Evolutionary conservation across 257 asterid genomes (phyloP), one percentile per base, ranked within the genome.

Genomic region (Solanum infundibuliforme): DNA sequence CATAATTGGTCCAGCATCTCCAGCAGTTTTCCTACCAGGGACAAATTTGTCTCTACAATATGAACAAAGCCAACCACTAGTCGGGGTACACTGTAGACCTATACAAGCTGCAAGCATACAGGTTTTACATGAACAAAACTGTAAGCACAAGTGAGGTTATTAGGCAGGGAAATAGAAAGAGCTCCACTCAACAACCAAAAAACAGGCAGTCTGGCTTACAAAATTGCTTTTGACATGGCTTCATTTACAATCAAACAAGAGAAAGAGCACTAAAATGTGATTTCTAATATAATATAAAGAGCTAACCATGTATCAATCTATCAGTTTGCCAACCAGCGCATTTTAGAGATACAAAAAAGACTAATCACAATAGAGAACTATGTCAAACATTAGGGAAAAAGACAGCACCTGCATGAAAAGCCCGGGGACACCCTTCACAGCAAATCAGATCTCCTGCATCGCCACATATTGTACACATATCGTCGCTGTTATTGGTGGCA

Each of bases 381-480:
- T 48, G 29, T 31, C 43, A 82, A 46, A 48, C 41, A 82, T 82
- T 48, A 48, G 25, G 20, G 41, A 23, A 82, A 81, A 82, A 48
- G 27, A 82, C 87, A 39, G 39, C 69, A 97, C 99, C 98, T 86
- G 95, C 88, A 92, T 97, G 99, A 91, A 95, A 97, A 90, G 99
- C 98, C 86, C 99, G 96, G 87, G 99, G 99, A 91, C 99, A 97
- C 76, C 94, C 98, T 89, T 90, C 92, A 92, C 99, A 97, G 62
- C 94, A 41, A 76, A 91, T 84, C 84, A 97, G 94, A 87, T 97
- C 97, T 73, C 98, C 99, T 72, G 94, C 94, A 89, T 91, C 97
- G 60, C 99, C 99, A 65, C 99, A 97, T 43, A 93, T 92, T 34
- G 99, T 93, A 91, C 99, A 97, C 99, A 95, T 97, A 88, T 97